phyloP scores from a whole-genome alignment of 306 rosid species.

The Vachellia pachyceras region DNA sequence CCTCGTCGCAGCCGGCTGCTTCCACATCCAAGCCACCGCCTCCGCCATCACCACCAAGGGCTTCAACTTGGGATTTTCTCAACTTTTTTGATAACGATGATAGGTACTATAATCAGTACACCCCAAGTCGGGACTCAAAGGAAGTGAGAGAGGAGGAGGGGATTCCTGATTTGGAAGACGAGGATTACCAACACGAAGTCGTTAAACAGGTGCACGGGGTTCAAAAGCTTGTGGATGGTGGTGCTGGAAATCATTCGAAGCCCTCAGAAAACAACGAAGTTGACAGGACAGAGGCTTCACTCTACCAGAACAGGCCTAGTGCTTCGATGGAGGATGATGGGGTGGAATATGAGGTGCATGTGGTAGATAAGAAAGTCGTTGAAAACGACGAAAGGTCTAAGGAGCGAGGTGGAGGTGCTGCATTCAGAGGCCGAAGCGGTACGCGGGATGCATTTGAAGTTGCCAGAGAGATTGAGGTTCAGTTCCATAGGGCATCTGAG shows the following conservation, averaged over 20 bases:
- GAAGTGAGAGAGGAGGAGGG: conserved; percentile 93
- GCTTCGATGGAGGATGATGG: conserved; percentile 49
- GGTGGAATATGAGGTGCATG: conserved; percentile 62
- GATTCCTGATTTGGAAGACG: conserved; percentile 97
- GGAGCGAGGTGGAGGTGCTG: conserved; percentile 53
- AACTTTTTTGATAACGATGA: conserved; percentile 72
- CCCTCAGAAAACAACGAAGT: conserved; percentile 34
- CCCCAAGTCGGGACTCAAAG: conserved; percentile 79
- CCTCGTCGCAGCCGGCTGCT: conserved; percentile 28
- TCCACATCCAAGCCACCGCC: conserved; percentile 71
- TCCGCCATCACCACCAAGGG: conserved; percentile 83
- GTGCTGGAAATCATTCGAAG: conserved; percentile 42
- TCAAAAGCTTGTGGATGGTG: conserved; percentile 55
- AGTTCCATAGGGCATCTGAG: conserved; percentile 80
- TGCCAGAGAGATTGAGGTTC: conserved; percentile 76
- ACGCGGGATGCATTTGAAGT: conserved; percentile 68
- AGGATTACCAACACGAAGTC: conserved; percentile 67
- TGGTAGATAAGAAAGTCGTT: conserved; percentile 78
- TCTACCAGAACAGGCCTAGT: conserved; percentile 54
- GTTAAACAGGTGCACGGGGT: conserved; percentile 80
- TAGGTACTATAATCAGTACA: conserved; percentile 53
- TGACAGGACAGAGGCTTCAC: conserved; percentile 40
- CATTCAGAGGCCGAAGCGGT: conserved; percentile 56
- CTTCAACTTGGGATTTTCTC: conserved; percentile 88
- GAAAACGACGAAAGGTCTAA: conserved; percentile 61